phyloP scores from a whole-genome alignment of 805 yeast species.

The Sporopachydermia quercuum region DNA sequence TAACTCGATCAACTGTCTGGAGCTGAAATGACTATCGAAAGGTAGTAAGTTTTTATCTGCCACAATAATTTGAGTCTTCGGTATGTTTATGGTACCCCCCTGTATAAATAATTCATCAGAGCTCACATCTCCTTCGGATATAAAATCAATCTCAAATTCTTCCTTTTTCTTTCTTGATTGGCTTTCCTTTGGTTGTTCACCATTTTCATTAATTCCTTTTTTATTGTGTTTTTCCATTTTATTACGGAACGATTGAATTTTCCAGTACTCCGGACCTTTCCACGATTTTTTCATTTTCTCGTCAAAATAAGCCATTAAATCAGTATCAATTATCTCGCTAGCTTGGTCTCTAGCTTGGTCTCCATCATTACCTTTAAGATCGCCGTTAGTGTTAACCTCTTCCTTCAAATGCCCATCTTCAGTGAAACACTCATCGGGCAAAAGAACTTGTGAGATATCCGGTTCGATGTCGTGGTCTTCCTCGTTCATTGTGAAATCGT shows the following conservation, averaged over 20 bases:
- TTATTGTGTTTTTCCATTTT: conserved; percentile 3
- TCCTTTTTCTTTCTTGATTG: conserved; percentile 17
- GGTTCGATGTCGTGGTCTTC: not conserved
- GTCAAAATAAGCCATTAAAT: conserved; percentile 60
- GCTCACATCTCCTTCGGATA: conserved; percentile 23
- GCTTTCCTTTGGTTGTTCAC: conserved; percentile 8
- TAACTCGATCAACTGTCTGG: conserved; percentile 49
- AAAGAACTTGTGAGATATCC: not conserved
- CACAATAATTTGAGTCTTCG: conserved; percentile 11
- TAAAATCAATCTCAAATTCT: conserved; percentile 28
- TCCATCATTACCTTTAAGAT: not conserved
- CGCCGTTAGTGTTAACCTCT: conserved; percentile 2
- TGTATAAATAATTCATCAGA: conserved; percentile 13
- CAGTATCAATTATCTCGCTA: conserved; percentile 37
- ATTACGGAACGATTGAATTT: conserved; percentile 39
- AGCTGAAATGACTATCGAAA: conserved; percentile 56
- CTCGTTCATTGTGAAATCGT: not conserved
- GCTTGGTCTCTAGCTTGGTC: not conserved
- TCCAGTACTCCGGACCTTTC: conserved; percentile 78
- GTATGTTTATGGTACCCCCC: not conserved
- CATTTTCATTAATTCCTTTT: conserved; percentile 4
- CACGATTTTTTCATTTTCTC: conserved; percentile 43
- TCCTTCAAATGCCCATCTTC: not conserved
- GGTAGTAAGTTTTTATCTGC: conserved; percentile 43
- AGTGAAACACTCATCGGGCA: conserved; percentile 1